Evolutionary conservation across 2,329 filamentous ascomycete species (phyloP).

Genomic region (Botrytis squamosa): DNA sequence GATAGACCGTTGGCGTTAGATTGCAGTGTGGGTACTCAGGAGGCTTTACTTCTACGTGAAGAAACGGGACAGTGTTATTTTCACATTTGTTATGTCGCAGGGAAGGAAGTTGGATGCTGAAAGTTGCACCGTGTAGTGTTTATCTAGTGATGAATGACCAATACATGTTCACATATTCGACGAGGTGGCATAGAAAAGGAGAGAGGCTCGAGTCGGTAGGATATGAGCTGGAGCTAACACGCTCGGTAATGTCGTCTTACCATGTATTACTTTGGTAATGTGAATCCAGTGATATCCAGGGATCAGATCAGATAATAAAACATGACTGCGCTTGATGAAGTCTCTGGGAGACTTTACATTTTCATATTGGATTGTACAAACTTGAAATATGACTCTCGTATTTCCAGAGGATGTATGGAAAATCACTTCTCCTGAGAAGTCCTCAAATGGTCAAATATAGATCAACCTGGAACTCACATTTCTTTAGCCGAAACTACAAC

Average conservation of each 20-base stretch:
- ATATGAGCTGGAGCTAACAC: neutral
- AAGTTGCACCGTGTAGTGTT: neutral
- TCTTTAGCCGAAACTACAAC: neutral
- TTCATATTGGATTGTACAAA: neutral
- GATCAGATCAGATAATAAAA: neutral
- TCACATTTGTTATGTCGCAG: neutral
- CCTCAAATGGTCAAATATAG: neutral
- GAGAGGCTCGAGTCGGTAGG: neutral
- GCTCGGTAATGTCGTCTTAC: neutral
- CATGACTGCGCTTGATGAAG: neutral
- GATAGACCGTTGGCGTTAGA: neutral
- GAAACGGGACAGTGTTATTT: neutral
- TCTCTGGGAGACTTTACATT: neutral
- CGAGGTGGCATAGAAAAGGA: neutral
- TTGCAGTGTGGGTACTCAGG: fast-evolving
- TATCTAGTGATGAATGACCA: neutral
- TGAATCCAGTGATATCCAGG: neutral
- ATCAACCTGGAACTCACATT: neutral
- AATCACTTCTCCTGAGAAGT: too few species aligned
- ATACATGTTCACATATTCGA: neutral
- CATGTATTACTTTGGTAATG: neutral
- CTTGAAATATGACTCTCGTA: neutral
- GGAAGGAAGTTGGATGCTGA: neutral
- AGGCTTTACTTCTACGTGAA: neutral
- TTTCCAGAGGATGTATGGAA: too few species aligned